Base-by-base conservation (phyloP, 306 rosid species). In the Abrus precatorius region DNA sequence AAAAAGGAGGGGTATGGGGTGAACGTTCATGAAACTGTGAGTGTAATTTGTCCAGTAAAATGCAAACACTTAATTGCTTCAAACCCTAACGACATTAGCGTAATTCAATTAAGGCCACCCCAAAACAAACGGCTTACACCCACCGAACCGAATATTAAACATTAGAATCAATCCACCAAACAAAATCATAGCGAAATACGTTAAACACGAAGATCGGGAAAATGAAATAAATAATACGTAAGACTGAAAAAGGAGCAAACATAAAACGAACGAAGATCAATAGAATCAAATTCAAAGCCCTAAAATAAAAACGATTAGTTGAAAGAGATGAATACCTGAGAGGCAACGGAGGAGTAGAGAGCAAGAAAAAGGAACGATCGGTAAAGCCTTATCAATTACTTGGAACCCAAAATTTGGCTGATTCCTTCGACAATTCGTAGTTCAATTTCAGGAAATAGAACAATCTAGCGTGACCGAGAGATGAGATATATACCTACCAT, bases 241-340 rank as follows among this genome's bases (percentile, higher is more conserved):
- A 0, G 1, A 80, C 27, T 54, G 74, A 34, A 54, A 57, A 82
- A n/a, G 6, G n/a, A 52, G 3, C 66, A 20, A 49, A 27, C n/a
- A 68, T 1, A 45, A 49, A 48, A 43, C 1, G 27, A 50, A 65
- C 44, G 0, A 12, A 55, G n/a, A 73, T 13, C 4, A 45, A 38
- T 38, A 10, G 3, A 1, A 84, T 54, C 55, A 14, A 72, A 65
- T 78, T 56, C 13, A 20, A 32, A 66, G 13, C 67, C 66, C 29
- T 47, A 34, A 5, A 27, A 77, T 1, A 4, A n/a, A 44, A 53
- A 30, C 0, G 7, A 7, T 32, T 3, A 13, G 9, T 11, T 45
- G 71, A 77, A n/a, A 29, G 27, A 34, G 28, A 63, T 0, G 9
- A 63, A 56, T 78, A 79, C 87, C 86, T 77, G 65, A 54, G 75